Base-by-base conservation (phyloP, 2,329 filamentous ascomycete species). In the Fusarium coicis region DNA sequence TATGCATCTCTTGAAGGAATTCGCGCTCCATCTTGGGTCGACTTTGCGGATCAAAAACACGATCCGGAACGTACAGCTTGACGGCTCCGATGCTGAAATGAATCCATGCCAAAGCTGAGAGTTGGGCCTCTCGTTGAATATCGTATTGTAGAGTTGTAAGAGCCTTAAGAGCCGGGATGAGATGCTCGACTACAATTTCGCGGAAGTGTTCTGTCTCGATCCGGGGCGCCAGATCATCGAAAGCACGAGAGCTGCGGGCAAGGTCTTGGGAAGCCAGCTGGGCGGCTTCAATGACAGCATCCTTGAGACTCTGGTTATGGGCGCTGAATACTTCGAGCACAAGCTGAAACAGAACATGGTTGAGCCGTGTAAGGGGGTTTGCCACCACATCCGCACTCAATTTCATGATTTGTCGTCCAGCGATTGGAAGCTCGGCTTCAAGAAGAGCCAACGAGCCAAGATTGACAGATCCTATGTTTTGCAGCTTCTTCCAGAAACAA, bases 31-130 rank as follows among this genome's bases (percentile, higher is more conserved):
- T 88, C 57, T 88, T 85, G 10, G 89, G 88, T 57, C 88, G 85
- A 65, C 91, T 85, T 66, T 91, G 89, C 3, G 96, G 96, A 80
- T 99, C 96, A 77, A 96, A 96, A 7, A 93, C 88, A 74, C 92
- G 91, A 80, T 97, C 92, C 0, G 97, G 95, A 5, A 98, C 91
- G 78, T 96, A 98, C 5, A 98, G 86, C 70, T 89, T 89, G 53
- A 98, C 85, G 43, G 92, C 89, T 21, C 92, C 91, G 26, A 95
- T 82, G 4, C 93, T 92, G 68, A 97, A 91, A 56, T 92, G 87
- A 34, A 95, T 87, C 90, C 95, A 96, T 10, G 93, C 92, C 28
- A 92, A 82, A 10, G 83, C 82, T 10, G 82, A 83, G 49, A 81
- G 76, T 36, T 83, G 79, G 10, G 79, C 75, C 26, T 77, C 73